Evolutionary conservation across 2,329 filamentous ascomycete genomes (phyloP), one percentile per base, ranked within the genome.

Genomic region (Penicillium sp.): DNA sequence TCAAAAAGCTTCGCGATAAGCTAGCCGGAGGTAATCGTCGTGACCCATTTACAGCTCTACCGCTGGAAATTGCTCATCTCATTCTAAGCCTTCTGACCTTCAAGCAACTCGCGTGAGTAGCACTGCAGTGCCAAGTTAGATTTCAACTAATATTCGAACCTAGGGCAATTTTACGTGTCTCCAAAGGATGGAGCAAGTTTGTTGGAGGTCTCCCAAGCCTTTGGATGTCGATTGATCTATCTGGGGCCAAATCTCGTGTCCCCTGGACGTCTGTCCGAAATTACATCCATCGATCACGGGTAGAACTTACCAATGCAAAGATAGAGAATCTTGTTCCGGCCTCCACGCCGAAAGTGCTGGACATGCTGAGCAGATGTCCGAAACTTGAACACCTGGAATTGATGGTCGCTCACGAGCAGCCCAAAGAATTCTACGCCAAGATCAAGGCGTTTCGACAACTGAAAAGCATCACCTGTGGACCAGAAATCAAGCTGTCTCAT

Each of bases 161-260:
- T 21, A 79, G 79, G 13, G 72, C 66, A 39, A 77, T 80, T 27
- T 74, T 82, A 42, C 76, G 80, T 7, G 83, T 86, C 3, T 85
- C 79, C 36, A 81, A 77, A 66, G 70, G 72, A 45, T 87, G 84
- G 84, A 71, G 75, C 10, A 68, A 64, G n/a, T 79, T 83, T 42
- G 72, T 86, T 11, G 69, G 67, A 9, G 77, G 76, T 4, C 66
- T 77, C 24, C 72, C 75, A 0, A 68, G 69, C 8, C 70, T 83
- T 1, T 84, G 83, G 81, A 72, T 71, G 53, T 68, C 80, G 53
- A 67, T 87, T 10, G 82, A 86, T 57, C 73, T 86, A 8, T 77
- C 75, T 2, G 67, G 65, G 3, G 77, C 79, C 5, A 71, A 66
- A 27, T 72, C 67, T 57, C 70, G 71, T 3, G 75, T 84, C n/a